Conservation (phyloP, 805 yeast genomes). For the Spencermartinsiella europaea region DNA sequence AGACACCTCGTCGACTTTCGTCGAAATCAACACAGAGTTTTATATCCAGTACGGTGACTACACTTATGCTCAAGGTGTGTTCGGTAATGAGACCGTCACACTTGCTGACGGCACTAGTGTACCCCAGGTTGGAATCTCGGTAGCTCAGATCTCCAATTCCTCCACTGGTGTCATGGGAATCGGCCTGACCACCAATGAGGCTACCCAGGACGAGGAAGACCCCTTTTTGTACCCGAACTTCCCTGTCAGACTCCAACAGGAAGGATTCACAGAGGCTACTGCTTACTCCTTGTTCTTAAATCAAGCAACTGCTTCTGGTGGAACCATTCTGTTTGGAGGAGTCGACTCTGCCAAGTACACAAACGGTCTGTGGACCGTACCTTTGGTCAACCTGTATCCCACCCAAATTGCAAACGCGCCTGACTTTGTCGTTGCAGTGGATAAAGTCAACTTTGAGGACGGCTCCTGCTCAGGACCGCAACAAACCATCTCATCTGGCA, state of each 20-base stretch:
- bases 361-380: slow-evolving; percentile 35
- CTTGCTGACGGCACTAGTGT: slow-evolving; percentile 49
- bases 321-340: slow-evolving; percentile 62
- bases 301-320: slow-evolving; percentile 32
- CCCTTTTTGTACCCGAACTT: slow-evolving; percentile 23
- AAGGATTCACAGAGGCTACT: slow-evolving; percentile 38
- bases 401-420: neutral
- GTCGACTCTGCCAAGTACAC: slow-evolving; percentile 57
- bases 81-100: slow-evolving; percentile 56
- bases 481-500: slow-evolving; percentile 1
- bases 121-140: slow-evolving; percentile 59
- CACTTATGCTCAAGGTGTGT: slow-evolving; percentile 48
- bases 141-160: slow-evolving; percentile 63
- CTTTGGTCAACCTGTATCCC: slow-evolving; percentile 21
- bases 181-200: slow-evolving; percentile 32
- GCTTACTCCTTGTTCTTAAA: slow-evolving; percentile 50
- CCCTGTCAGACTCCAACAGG: slow-evolving; percentile 33
- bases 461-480: slow-evolving; percentile 3
- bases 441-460: slow-evolving; percentile 3
- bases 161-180: slow-evolving; percentile 47
- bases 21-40: slow-evolving; percentile 19
- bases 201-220: slow-evolving; percentile 25
- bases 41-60: slow-evolving; percentile 37
- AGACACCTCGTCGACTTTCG: slow-evolving; percentile 26
- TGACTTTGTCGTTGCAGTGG: slow-evolving; percentile 20